phyloP scores from a whole-genome alignment of 2,329 filamentous ascomycete species.

The Neonectria punicea region DNA sequence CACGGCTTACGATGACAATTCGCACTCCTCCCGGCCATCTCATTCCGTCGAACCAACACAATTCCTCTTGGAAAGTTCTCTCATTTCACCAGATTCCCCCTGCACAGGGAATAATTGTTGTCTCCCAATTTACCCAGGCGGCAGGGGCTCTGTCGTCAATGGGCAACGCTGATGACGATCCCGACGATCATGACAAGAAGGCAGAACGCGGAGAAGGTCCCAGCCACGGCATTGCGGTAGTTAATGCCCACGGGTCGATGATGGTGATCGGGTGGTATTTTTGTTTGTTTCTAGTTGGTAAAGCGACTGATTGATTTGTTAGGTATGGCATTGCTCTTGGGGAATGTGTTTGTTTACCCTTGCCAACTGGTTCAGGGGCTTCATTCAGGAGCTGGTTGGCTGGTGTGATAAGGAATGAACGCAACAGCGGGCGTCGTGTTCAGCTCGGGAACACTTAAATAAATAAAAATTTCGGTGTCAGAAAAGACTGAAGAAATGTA shows the following conservation, averaged over 20 bases:
- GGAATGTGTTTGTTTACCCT: too few relatives aligned
- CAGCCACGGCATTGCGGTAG: neutral
- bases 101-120: neutral
- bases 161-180: conserved; percentile 5
- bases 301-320: neutral
- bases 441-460: neutral
- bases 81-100: neutral
- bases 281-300: neutral
- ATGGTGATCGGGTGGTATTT: neutral
- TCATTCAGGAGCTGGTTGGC: neutral
- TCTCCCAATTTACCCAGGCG: neutral
- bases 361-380: neutral
- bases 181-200: neutral
- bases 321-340: neutral
- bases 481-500: neutral
- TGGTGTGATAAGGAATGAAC: neutral
- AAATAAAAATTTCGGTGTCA: neutral
- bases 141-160: neutral
- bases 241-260: neutral
- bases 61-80: neutral
- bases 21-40: neutral
- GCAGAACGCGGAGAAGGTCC: neutral
- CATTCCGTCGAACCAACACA: neutral
- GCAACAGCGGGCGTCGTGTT: neutral
- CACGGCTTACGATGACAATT: neutral